Percentiles rank a stretch among this genome's conserved stretches.
Conservation (phyloP, 805 yeast species). For the Sungouiozyma intestinalis region DNA sequence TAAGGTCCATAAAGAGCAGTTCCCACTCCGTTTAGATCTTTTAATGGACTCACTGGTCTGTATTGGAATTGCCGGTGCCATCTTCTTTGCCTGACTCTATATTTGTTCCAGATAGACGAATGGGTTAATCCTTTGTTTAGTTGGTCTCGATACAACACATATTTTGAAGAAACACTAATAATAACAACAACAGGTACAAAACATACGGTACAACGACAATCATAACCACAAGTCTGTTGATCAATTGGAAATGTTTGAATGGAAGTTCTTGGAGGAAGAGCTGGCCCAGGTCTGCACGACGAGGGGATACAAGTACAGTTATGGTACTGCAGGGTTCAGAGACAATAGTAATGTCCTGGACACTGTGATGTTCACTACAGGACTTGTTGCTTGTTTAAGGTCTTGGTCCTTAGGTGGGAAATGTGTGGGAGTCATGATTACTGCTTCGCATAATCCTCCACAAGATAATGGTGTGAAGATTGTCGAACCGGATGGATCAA, state of each 20-base stretch:
- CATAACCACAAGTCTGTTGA: no score
- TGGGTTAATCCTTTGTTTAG: no score
- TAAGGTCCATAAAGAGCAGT: not conserved
- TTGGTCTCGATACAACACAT: no score
- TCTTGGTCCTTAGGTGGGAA: constrained; percentile 61
- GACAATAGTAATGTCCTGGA: constrained; percentile 60
- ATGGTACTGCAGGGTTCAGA: constrained; percentile 98
- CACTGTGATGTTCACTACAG: constrained; percentile 75
- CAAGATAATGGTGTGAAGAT: constrained; percentile 84
- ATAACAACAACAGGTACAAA: no score
- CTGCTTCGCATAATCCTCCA: constrained; percentile 93
- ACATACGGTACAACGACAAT: no score
- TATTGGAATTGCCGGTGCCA: not conserved
- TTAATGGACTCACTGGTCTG: not conserved
- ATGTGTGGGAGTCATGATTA: constrained; percentile 89
- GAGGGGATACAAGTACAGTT: constrained; percentile 37
- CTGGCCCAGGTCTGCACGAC: constrained; percentile 32
- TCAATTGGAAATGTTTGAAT: constrained; percentile 2
- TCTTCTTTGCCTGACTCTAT: constrained; percentile 31
- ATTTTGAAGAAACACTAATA: not conserved
- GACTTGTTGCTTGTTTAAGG: constrained; percentile 71
- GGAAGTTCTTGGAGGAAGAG: constrained; percentile 8
- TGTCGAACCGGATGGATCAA: constrained; percentile 88
- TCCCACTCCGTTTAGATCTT: not conserved
- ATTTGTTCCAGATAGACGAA: no score